phyloP scores from a whole-genome alignment of 208 protist species.

The Crithidia brevicula region DNA sequence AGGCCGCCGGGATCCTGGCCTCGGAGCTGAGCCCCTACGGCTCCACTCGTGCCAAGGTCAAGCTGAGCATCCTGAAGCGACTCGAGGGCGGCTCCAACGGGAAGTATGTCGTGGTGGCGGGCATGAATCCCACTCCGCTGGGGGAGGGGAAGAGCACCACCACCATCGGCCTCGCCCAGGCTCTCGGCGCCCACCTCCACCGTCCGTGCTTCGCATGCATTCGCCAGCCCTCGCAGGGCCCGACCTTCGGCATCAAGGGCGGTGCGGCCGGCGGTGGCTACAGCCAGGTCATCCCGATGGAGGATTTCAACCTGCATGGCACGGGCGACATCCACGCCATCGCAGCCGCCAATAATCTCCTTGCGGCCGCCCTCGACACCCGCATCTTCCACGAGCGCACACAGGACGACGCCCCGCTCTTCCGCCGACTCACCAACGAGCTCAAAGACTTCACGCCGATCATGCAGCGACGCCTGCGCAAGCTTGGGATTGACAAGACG shows the following conservation, averaged over 20 bases:
- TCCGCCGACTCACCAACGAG: constrained; percentile 73
- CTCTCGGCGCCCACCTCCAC: constrained; percentile 96
- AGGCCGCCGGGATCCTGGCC: constrained; percentile 78
- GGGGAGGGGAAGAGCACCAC: constrained; percentile 99
- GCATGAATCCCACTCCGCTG: constrained; percentile 92
- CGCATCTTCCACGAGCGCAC: constrained; percentile 97
- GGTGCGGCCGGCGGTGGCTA: constrained; percentile 98
- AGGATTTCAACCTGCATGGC: constrained; percentile 99
- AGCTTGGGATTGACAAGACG: constrained; percentile 95
- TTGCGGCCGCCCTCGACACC: constrained; percentile 97
- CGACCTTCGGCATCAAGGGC: constrained; percentile 97
- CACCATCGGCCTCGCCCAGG: constrained; percentile 96
- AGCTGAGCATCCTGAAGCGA: constrained; percentile 87
- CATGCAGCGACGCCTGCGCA: constrained; percentile 89
- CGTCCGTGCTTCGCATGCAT: constrained; percentile 96
- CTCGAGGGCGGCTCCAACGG: constrained; percentile 77
- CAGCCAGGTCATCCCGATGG: constrained; percentile 97
- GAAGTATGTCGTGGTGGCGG: constrained; percentile 97
- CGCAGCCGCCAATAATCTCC: constrained; percentile 97
- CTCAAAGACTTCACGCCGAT: constrained; percentile 89
- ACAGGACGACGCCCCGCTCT: constrained; percentile 92
- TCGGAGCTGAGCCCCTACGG: constrained; percentile 95
- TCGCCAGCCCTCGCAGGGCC: constrained; percentile 97
- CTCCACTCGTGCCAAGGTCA: constrained; percentile 90
- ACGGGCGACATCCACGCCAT: constrained; percentile 99